A percentile compares a stretch with the other conserved stretches of the same genome.
Evolutionary conservation across 139 green algal species (phyloP).

Genomic region (Coelastrella sp.): DNA sequence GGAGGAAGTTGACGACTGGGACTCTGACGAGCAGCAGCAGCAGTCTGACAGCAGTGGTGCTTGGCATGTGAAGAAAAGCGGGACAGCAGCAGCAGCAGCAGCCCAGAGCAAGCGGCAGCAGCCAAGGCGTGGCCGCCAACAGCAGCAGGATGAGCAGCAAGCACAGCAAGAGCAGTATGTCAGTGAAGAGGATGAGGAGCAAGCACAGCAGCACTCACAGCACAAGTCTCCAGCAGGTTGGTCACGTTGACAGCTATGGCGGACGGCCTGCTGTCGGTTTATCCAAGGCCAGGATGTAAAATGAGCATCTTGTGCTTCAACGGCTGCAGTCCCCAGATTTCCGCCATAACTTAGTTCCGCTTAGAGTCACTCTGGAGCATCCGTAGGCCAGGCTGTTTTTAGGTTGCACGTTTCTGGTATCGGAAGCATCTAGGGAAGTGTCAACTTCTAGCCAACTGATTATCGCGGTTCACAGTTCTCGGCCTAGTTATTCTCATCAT

Average conservation of each 20-base stretch:
- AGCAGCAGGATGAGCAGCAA: background rate
- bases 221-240: background rate
- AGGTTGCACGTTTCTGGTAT: no score
- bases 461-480: no score
- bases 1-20: background rate
- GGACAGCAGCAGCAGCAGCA: background rate
- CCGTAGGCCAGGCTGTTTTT: no score
- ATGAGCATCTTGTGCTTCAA: no score
- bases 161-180: constrained; percentile 4
- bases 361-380: no score
- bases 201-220: background rate
- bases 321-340: no score
- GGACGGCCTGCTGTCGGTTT: background rate
- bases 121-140: background rate
- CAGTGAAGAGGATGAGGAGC: constrained; percentile 21
- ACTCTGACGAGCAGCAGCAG: background rate
- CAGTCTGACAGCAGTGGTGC: background rate
- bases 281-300: background rate
- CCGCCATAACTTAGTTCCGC: no score
- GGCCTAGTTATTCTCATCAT: no score
- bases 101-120: background rate
- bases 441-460: no score
- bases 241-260: background rate
- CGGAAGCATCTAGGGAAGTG: no score
- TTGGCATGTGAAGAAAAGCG: constrained; percentile 29